Conservation (phyloP, 2,329 filamentous ascomycete species). For the Scorias spongiosa region DNA sequence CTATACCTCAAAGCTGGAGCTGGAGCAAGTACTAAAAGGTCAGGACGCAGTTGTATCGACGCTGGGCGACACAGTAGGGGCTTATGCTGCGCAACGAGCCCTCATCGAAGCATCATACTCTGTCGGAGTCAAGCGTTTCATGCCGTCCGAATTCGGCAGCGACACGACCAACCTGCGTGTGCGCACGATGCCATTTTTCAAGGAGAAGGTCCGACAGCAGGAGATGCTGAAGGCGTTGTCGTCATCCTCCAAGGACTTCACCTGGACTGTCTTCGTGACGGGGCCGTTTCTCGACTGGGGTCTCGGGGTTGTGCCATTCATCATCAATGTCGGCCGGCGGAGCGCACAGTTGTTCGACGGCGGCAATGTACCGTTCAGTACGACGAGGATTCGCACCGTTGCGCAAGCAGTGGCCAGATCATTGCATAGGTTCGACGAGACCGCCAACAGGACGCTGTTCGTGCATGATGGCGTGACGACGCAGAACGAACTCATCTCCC, state of each 20-base stretch:
- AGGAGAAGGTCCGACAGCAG: slow-evolving; percentile 18
- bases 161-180: slow-evolving; percentile 19
- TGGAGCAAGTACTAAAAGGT: slow-evolving; percentile 6
- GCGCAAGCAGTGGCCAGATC: slow-evolving; percentile 15
- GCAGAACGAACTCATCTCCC: slow-evolving; percentile 18
- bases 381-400: slow-evolving; percentile 12
- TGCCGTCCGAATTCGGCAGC: slow-evolving; percentile 26
- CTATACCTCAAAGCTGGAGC: background rate
- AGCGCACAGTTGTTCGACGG: slow-evolving; percentile 18
- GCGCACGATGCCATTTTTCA: slow-evolving; percentile 17
- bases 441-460: slow-evolving; percentile 17
- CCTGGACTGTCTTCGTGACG: slow-evolving; percentile 15
- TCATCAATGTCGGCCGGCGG: slow-evolving; percentile 11
- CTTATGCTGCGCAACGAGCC: slow-evolving; percentile 11
- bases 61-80: slow-evolving; percentile 13
- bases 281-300: slow-evolving; percentile 20
- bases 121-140: slow-evolving; percentile 24
- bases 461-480: slow-evolving; percentile 16
- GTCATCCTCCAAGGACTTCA: slow-evolving; percentile 9
- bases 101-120: slow-evolving; percentile 24
- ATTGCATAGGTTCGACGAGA: slow-evolving; percentile 14
- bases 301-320: slow-evolving; percentile 11
- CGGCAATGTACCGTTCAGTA: slow-evolving; percentile 17
- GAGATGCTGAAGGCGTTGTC: slow-evolving; percentile 16
- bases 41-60: slow-evolving; percentile 23